A percentile compares a stretch with the other conserved stretches of the same genome.
These are phyloP conservation scores for Bathelium albidoporum DNA, from an alignment of 495 filamentous ascomycete species.

Conservation along the genomic window DNA sequence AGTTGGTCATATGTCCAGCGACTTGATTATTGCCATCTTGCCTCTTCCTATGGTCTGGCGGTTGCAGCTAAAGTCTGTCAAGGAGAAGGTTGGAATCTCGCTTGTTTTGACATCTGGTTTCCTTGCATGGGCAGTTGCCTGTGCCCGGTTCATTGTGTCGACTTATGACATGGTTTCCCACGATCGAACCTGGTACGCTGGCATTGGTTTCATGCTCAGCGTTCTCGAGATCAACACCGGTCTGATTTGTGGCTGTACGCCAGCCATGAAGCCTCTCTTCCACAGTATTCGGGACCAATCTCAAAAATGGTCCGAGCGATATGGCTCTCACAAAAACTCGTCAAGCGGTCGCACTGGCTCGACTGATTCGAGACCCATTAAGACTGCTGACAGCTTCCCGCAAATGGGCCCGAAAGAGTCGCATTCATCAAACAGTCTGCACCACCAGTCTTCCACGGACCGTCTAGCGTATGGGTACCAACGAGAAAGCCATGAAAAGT, in stretches of 20 bases:
- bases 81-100: neutral
- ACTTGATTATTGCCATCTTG: conserved; percentile 27
- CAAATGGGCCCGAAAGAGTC: neutral
- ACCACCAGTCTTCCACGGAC: neutral
- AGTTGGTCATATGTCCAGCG: conserved; percentile 23
- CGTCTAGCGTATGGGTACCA: neutral
- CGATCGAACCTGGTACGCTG: conserved; percentile 29
- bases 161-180: conserved; percentile 26
- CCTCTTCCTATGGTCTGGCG: conserved; percentile 25
- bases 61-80: neutral
- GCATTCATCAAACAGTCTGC: neutral
- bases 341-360: neutral
- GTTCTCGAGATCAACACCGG: conserved; percentile 38
- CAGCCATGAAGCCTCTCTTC: conserved; percentile 28
- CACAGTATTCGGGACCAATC: neutral
- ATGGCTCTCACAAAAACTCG: neutral
- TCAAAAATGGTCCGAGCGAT: neutral
- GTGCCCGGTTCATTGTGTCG: conserved; percentile 29
- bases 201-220: conserved; percentile 30
- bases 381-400: neutral
- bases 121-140: conserved; percentile 30
- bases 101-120: neutral
- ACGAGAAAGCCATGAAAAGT: neutral
- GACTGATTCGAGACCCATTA: neutral
- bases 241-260: conserved; percentile 33